Percentiles rank a stretch among this genome's conserved stretches.
These are phyloP conservation scores for Arachnomyces sp. DNA, from an alignment of 2,329 filamentous ascomycete species.

Conservation along the genomic window DNA sequence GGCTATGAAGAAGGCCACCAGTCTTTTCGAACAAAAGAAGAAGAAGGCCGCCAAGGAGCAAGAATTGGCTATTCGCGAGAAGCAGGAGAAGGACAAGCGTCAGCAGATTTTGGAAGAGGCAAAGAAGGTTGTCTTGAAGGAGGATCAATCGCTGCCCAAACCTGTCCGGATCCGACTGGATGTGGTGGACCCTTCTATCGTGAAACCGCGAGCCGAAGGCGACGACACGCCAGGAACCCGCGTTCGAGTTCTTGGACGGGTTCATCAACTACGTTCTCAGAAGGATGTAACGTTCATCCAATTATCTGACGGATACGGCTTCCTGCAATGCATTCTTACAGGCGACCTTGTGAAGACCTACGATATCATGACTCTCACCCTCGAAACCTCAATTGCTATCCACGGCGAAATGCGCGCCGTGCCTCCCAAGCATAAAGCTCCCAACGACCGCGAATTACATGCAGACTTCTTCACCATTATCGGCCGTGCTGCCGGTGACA, in stretches of 20 bases:
- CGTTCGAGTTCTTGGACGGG: slow-evolving; percentile 72
- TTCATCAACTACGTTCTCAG: slow-evolving; percentile 73
- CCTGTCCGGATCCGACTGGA: slow-evolving; percentile 70
- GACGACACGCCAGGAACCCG: slow-evolving; percentile 55
- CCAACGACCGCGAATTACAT: slow-evolving; percentile 78
- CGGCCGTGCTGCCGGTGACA: slow-evolving; percentile 71
- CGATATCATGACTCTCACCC: slow-evolving; percentile 75
- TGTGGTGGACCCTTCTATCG: slow-evolving; percentile 55
- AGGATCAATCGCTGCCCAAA: slow-evolving; percentile 65
- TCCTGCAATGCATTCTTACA: slow-evolving; percentile 74
- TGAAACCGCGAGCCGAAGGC: slow-evolving; percentile 46
- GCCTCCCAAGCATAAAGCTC: slow-evolving; percentile 68
- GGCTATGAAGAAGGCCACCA: slow-evolving; percentile 75
- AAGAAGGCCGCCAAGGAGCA: slow-evolving; percentile 77
- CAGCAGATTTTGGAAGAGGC: slow-evolving; percentile 69
- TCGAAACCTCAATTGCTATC: slow-evolving; percentile 79
- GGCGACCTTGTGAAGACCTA: slow-evolving; percentile 86
- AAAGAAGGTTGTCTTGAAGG: slow-evolving; percentile 64
- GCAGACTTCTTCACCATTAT: slow-evolving; percentile 83
- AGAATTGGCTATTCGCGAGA: slow-evolving; percentile 62
- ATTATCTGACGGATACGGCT: slow-evolving; percentile 75
- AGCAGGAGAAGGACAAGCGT: slow-evolving; percentile 64
- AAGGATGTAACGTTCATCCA: slow-evolving; percentile 82
- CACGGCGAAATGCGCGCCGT: slow-evolving; percentile 78
- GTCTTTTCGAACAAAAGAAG: slow-evolving; percentile 66